phyloP scores from a whole-genome alignment of 2,329 filamentous ascomycete species.

The Periconia macrospinosa region DNA sequence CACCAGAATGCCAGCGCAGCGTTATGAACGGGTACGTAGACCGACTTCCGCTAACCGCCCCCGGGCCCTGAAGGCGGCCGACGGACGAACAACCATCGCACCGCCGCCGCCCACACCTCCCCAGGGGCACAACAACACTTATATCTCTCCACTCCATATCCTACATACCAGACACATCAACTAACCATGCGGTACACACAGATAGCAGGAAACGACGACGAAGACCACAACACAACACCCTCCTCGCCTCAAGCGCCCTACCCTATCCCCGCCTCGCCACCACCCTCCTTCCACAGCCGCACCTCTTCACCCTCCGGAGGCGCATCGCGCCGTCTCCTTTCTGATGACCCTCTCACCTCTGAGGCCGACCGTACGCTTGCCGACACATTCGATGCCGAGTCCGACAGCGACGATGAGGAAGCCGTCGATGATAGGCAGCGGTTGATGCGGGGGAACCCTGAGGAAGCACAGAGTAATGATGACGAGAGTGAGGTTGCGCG shows the following conservation, averaged over 20 bases:
- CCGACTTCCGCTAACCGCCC: neutral
- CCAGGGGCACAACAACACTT: neutral
- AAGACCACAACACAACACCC: constrained; percentile 40
- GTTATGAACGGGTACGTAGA: constrained; percentile 52
- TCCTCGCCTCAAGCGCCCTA: constrained; percentile 30
- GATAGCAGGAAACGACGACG: constrained; percentile 50
- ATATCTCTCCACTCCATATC: neutral
- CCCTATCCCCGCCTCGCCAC: constrained; percentile 52
- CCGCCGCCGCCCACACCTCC: neutral
- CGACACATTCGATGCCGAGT: constrained; percentile 83
- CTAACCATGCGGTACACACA: constrained; percentile 25
- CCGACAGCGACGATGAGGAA: constrained; percentile 68
- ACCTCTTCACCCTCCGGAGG: constrained; percentile 66
- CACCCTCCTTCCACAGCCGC: constrained; percentile 86
- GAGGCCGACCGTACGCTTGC: constrained; percentile 79
- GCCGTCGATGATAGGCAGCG: constrained; percentile 82
- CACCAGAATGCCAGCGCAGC: constrained; percentile 49
- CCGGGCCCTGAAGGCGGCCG: neutral
- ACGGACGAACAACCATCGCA: neutral
- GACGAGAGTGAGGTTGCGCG: constrained; percentile 25
- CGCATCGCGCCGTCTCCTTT: constrained; percentile 55
- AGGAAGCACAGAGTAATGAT: constrained; percentile 9
- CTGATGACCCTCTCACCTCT: constrained; percentile 53
- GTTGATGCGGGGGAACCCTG: constrained; percentile 70
- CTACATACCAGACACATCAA: constrained; percentile 1